Conservation (phyloP, 805 yeast genomes). For the Myxozyma kluyveri region DNA sequence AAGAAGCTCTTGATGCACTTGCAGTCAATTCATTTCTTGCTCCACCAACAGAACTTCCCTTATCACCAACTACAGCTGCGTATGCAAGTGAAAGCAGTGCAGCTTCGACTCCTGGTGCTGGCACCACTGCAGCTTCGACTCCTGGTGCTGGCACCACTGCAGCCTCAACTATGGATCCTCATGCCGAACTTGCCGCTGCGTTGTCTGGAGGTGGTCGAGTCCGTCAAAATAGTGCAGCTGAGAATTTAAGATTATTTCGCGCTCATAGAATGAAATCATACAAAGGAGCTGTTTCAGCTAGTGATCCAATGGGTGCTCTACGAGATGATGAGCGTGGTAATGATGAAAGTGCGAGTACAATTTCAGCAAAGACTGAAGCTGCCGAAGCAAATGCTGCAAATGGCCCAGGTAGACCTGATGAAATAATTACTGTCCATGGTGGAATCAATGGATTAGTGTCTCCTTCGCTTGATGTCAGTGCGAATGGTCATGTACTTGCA, state of each 20-base stretch:
- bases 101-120: too few species aligned
- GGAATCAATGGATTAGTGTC: neutral
- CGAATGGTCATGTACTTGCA: neutral
- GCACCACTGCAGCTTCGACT: too few species aligned
- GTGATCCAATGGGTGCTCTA: neutral
- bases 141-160: too few species aligned
- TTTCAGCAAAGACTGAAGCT: too few species aligned
- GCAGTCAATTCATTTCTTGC: too few species aligned
- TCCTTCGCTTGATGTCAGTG: neutral
- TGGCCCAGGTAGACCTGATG: neutral
- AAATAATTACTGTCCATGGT: neutral
- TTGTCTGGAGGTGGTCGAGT: neutral
- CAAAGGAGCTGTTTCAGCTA: neutral
- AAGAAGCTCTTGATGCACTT: too few species aligned
- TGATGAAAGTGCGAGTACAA: neutral
- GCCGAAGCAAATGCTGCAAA: neutral
- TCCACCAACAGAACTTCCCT: too few species aligned
- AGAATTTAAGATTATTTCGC: slow-evolving; percentile 12
- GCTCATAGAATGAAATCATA: slow-evolving; percentile 3
- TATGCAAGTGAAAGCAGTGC: too few species aligned
- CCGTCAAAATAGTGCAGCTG: slow-evolving; percentile 1
- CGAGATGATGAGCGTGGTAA: neutral
- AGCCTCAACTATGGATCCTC: too few species aligned
- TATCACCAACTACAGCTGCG: too few species aligned
- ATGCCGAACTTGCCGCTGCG: too few species aligned